Percentiles rank a stretch among this genome's conserved stretches.
Conservation (phyloP, 2,329 filamentous ascomycete species). For the Neonectria coccinea region DNA sequence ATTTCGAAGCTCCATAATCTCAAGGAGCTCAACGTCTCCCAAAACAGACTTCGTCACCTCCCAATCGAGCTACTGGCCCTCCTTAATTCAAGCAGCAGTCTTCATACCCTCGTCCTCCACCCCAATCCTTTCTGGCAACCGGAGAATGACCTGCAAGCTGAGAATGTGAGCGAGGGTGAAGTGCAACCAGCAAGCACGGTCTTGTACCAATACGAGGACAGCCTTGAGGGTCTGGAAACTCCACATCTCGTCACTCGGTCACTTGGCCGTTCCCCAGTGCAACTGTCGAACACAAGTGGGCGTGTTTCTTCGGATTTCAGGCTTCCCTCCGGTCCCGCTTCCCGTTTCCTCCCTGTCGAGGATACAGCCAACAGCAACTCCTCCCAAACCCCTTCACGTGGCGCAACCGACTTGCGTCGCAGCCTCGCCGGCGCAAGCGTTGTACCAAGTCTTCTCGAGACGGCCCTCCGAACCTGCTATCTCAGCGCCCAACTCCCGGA, state of each 20-base stretch:
- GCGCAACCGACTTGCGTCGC: slow-evolving; percentile 26
- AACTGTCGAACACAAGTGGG: slow-evolving; percentile 48
- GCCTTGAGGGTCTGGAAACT: slow-evolving; percentile 6
- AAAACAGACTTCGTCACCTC: slow-evolving; percentile 70
- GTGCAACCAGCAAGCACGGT: slow-evolving; percentile 23
- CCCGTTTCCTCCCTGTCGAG: slow-evolving; percentile 41
- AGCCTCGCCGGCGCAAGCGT: slow-evolving; percentile 42
- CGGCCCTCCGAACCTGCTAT: slow-evolving; percentile 61
- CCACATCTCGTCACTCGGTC: slow-evolving; percentile 42
- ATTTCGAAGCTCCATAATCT: slow-evolving; percentile 70
- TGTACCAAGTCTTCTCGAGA: slow-evolving; percentile 64
- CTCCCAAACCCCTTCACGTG: slow-evolving; percentile 11
- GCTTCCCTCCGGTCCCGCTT: slow-evolving; percentile 40
- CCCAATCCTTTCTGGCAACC: slow-evolving; percentile 73
- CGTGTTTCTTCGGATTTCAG: slow-evolving; percentile 47
- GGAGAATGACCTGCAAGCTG: slow-evolving; percentile 28
- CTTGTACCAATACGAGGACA: slow-evolving; percentile 20
- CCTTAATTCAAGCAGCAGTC: slow-evolving; percentile 57
- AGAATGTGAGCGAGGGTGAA: slow-evolving; percentile 5
- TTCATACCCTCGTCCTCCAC: slow-evolving; percentile 66
- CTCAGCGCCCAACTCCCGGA: slow-evolving; percentile 56
- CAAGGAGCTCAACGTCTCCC: slow-evolving; percentile 72
- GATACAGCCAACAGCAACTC: slow-evolving; percentile 22
- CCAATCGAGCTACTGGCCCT: slow-evolving; percentile 73
- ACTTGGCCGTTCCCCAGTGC: slow-evolving; percentile 49